Conservation (phyloP, 2,329 filamentous ascomycete genomes). For the Cadophora malorum region DNA sequence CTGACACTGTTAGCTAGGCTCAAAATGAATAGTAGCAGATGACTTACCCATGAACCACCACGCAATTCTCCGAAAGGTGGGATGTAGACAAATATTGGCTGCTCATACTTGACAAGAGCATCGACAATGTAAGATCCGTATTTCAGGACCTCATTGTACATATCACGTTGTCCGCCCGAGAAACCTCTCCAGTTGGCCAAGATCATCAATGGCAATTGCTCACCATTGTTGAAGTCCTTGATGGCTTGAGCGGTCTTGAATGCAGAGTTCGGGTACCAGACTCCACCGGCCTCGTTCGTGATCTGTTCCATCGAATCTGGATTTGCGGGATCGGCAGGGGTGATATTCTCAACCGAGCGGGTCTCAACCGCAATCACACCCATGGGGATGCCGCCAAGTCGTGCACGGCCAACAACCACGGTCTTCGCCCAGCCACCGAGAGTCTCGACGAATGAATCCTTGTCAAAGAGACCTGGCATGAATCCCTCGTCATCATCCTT, state of each 20-base stretch:
- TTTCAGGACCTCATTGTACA: conserved; percentile 99
- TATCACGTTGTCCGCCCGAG: conserved; percentile 98
- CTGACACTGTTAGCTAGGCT: conserved; percentile 49
- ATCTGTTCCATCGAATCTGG: conserved; percentile 98
- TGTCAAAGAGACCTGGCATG: conserved; percentile 92
- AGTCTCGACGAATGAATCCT: conserved; percentile 94
- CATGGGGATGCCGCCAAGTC: conserved; percentile 95
- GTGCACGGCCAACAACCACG: conserved; percentile 94
- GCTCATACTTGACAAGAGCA: conserved; percentile 96
- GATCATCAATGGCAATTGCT: conserved; percentile 98
- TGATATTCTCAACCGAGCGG: conserved; percentile 94
- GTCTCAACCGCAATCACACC: conserved; percentile 98
- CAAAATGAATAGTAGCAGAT: conserved; percentile 16
- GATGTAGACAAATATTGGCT: conserved; percentile 99
- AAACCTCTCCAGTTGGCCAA: conserved; percentile 99
- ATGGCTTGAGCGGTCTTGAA: conserved; percentile 99
- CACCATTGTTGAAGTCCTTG: conserved; percentile 98
- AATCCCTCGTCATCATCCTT: conserved; percentile 82
- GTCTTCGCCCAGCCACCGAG: conserved; percentile 97
- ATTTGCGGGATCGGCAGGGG: conserved; percentile 95
- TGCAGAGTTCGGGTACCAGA: conserved; percentile 99
- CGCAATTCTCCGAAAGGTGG: conserved; percentile 95
- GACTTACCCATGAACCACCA: conserved; percentile 89
- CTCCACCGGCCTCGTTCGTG: conserved; percentile 92
- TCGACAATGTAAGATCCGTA: conserved; percentile 99